A percentile compares a stretch with the other conserved stretches of the same genome.
These are phyloP conservation scores for Sporothrix mexicana DNA, from an alignment of 2,329 filamentous ascomycete genomes.

Conservation along the genomic window DNA sequence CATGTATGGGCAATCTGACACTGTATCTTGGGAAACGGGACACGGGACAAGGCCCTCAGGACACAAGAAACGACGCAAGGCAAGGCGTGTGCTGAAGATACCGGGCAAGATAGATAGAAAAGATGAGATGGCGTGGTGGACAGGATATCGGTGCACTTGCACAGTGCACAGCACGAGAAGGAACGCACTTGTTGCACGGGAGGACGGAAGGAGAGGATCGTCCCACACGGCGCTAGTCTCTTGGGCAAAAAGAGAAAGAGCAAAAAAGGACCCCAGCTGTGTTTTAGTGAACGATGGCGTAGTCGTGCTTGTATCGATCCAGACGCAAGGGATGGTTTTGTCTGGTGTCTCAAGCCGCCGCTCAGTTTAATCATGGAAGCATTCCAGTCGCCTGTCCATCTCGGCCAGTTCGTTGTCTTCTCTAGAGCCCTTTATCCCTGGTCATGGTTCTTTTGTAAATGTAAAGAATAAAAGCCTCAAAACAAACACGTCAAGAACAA, in stretches of 20 bases:
- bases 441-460: not conserved
- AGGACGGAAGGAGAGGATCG: constrained; percentile 15
- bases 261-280: constrained; percentile 2
- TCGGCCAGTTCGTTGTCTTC: not conserved
- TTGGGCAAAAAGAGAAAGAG: not conserved
- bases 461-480: constrained; percentile 9
- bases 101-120: not conserved
- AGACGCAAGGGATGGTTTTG: constrained; percentile 11
- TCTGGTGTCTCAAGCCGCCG: not conserved
- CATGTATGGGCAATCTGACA: no score
- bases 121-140: constrained; percentile 25
- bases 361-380: not conserved
- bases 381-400: not conserved
- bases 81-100: not conserved
- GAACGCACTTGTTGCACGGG: constrained; percentile 22
- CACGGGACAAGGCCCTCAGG: not conserved
- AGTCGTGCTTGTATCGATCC: constrained; percentile 16
- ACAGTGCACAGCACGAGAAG: constrained; percentile 20
- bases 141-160: not conserved
- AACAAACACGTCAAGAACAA: constrained; percentile 20
- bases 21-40: not conserved
- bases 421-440: not conserved
- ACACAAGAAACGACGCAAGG: not conserved
- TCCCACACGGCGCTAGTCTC: constrained; percentile 2
- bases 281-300: not conserved